Evolutionary conservation across 176 grass and related monocot species (phyloP).

Genomic region (Thalia dealbata): DNA sequence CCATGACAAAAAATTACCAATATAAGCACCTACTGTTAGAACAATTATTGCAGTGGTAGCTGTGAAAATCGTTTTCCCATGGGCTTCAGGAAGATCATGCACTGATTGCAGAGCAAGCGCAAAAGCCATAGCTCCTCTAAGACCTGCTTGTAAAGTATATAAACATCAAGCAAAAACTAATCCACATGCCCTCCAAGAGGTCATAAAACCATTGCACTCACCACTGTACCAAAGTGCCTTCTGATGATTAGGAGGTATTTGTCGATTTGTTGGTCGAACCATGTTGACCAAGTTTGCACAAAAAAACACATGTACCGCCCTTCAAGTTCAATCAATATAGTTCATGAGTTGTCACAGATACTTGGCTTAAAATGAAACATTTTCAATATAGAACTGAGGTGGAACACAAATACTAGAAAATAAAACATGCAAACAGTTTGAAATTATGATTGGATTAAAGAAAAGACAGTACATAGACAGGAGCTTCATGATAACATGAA

Average conservation of each 20-base stretch:
- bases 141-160: constrained; percentile 30
- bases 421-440: not conserved
- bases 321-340: constrained; percentile 21
- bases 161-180: not conserved
- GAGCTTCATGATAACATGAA: not conserved
- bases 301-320: constrained; percentile 87
- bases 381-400: not conserved
- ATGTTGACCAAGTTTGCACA: constrained; percentile 90
- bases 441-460: not conserved
- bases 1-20: not conserved
- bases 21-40: constrained; percentile 49
- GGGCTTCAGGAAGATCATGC: constrained; percentile 92
- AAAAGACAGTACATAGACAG: not conserved
- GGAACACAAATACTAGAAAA: constrained; percentile 1
- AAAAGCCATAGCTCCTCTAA: constrained; percentile 99
- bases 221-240: constrained; percentile 99
- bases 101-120: constrained; percentile 97
- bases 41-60: constrained; percentile 95
- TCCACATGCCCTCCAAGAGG: not conserved
- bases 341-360: not conserved
- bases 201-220: constrained; percentile 21
- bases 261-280: constrained; percentile 60
- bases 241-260: constrained; percentile 88
- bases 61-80: constrained; percentile 92
- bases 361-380: constrained; percentile 6